phyloP scores from a whole-genome alignment of 306 rosid genomes.

The Quercus mongolica region DNA sequence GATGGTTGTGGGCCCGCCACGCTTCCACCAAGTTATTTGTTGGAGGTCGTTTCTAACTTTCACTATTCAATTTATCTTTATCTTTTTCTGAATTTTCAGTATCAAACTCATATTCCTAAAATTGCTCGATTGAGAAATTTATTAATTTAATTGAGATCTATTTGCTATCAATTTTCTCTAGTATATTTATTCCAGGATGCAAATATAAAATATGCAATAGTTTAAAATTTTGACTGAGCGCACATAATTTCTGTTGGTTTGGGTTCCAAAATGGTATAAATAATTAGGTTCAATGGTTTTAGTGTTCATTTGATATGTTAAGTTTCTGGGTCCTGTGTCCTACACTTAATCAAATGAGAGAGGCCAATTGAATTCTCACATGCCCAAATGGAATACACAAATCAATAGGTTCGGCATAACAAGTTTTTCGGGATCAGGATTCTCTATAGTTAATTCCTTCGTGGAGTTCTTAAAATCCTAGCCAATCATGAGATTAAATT shows the following conservation, averaged over 20 bases:
- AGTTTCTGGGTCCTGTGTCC: no score
- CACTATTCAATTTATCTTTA: not conserved
- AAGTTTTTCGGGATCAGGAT: no score
- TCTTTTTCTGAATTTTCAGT: not conserved
- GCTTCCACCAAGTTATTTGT: conserved; percentile 46
- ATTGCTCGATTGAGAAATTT: not conserved
- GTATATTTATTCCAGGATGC: not conserved
- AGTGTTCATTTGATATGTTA: not conserved
- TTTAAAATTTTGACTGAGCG: not conserved
- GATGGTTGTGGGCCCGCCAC: conserved; percentile 22
- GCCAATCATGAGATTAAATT: no score
- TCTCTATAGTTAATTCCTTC: no score
- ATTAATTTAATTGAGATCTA: no score
- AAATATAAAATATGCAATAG: not conserved
- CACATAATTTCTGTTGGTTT: not conserved
- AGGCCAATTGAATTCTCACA: not conserved
- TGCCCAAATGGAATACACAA: not conserved
- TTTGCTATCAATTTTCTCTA: not conserved
- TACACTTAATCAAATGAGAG: not conserved
- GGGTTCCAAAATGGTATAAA: not conserved
- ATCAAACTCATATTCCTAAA: not conserved
- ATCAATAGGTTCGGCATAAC: not conserved
- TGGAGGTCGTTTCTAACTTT: conserved; percentile 35
- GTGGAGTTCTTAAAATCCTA: no score
- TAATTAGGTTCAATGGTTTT: not conserved